phyloP scores from a whole-genome alignment of 768 basidiomycete genomes.

The Boletus rubroflammeus region DNA sequence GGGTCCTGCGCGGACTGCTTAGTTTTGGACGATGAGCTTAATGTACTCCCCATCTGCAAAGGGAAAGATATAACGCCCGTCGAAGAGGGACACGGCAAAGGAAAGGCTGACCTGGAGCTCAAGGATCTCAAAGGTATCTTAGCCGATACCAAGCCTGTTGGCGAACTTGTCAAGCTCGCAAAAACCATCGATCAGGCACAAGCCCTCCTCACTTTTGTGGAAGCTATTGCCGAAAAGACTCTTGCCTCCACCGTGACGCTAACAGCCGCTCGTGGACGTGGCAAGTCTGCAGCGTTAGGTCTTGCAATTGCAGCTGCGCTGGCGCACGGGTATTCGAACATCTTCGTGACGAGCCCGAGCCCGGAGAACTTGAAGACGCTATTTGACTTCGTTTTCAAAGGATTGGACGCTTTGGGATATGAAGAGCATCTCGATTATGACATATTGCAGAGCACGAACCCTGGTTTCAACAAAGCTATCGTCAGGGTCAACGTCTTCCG shows the following conservation, averaged over 20 bases:
- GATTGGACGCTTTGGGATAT: slow-evolving; percentile 89
- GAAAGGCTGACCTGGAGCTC: slow-evolving; percentile 59
- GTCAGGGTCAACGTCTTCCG: slow-evolving; percentile 94
- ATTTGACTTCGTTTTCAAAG: slow-evolving; percentile 98
- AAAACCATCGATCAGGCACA: slow-evolving; percentile 94
- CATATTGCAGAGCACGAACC: slow-evolving; percentile 90
- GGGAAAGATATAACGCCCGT: slow-evolving; percentile 87
- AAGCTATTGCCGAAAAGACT: slow-evolving; percentile 90
- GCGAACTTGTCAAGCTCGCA: slow-evolving; percentile 84
- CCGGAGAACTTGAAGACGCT: slow-evolving; percentile 97
- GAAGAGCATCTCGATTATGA: slow-evolving; percentile 99
- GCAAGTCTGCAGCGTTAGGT: slow-evolving; percentile 96
- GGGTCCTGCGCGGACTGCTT: slow-evolving; percentile 91
- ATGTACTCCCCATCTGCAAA: slow-evolving; percentile 92
- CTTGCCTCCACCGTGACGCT: slow-evolving; percentile 92
- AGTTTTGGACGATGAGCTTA: slow-evolving; percentile 95
- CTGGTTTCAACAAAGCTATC: slow-evolving; percentile 92
- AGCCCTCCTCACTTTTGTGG: slow-evolving; percentile 90
- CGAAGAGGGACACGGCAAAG: slow-evolving; percentile 47
- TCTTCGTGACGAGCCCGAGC: slow-evolving; percentile 96
- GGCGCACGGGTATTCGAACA: slow-evolving; percentile 92
- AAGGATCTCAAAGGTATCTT: slow-evolving; percentile 75
- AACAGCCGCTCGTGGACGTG: slow-evolving; percentile 91
- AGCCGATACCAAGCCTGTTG: slow-evolving; percentile 79
- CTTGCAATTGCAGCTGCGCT: slow-evolving; percentile 91